These are phyloP conservation scores for Dalbergia cultrata DNA, from an alignment of 306 rosid species.

Conservation along the genomic window DNA sequence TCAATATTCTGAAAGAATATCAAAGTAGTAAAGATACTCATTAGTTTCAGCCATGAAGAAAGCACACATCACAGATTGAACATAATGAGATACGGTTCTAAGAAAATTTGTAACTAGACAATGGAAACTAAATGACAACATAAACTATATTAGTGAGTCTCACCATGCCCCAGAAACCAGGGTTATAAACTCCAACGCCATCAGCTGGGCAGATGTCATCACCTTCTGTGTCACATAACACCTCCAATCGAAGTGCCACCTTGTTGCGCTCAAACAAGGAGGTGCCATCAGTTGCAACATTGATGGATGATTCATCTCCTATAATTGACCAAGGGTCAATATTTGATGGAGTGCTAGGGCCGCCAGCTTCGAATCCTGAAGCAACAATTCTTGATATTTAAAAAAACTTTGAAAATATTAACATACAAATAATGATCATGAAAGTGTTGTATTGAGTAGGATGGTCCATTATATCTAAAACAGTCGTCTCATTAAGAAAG, in stretches of 20 bases:
- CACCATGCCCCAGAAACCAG: conserved; percentile 96
- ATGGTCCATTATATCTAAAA: too few relatives aligned
- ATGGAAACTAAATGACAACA: conserved; percentile 29
- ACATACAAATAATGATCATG: too few relatives aligned
- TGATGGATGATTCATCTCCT: conserved; percentile 42
- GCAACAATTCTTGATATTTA: too few relatives aligned
- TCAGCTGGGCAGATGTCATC: conserved; percentile 67
- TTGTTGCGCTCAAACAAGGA: conserved; percentile 84
- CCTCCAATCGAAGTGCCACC: conserved; percentile 79
- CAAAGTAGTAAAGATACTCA: conserved; percentile 29
- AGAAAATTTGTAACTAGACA: conserved; percentile 9
- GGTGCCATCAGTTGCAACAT: conserved; percentile 78
- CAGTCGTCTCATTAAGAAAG: too few relatives aligned
- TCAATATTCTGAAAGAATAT: conserved; percentile 73
- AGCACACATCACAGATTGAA: conserved; percentile 19
- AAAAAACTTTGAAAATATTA: too few relatives aligned
- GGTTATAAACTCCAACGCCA: conserved; percentile 88
- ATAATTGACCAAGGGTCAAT: too few relatives aligned
- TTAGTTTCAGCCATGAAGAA: conserved; percentile 25
- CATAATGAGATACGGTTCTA: conserved; percentile 5
- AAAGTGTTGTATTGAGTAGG: too few relatives aligned
- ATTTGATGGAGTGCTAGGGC: too few relatives aligned
- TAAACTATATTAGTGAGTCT: conserved; percentile 30
- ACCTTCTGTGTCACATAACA: too few relatives aligned
- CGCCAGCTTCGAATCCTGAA: too few relatives aligned